These are phyloP conservation scores for Cladosporium sp. DNA, from an alignment of 2,329 filamentous ascomycete genomes.

Conservation along the genomic window DNA sequence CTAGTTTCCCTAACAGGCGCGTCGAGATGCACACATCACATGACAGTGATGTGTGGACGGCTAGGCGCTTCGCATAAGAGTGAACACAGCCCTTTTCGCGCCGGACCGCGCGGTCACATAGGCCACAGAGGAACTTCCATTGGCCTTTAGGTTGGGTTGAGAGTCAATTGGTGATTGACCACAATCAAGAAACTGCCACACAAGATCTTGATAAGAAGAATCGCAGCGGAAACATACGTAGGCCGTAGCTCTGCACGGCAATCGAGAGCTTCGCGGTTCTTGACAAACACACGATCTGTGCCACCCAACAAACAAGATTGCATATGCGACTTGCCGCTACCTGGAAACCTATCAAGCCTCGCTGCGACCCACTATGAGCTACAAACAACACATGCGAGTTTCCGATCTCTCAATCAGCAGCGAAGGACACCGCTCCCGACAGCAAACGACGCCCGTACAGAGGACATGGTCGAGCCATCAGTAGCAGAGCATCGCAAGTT, in stretches of 20 bases:
- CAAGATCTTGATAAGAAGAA: background rate
- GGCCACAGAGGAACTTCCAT: too few relatives aligned
- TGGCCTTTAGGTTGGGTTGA: too few relatives aligned
- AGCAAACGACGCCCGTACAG: background rate
- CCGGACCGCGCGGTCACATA: too few relatives aligned
- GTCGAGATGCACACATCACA: too few relatives aligned
- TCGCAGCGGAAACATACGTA: background rate
- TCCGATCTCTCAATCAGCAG: background rate
- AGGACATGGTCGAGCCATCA: slow-evolving; percentile 17
- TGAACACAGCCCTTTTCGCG: background rate
- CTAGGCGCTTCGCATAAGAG: background rate
- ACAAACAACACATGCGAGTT: background rate
- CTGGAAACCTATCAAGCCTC: background rate
- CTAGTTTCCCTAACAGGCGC: background rate
- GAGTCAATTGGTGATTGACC: too few relatives aligned
- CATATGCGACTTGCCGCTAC: background rate
- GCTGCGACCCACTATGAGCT: background rate
- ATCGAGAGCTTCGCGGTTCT: background rate
- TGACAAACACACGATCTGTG: background rate
- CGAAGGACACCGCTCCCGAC: background rate
- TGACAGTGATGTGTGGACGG: too few relatives aligned
- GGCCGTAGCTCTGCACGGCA: background rate
- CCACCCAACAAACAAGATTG: background rate
- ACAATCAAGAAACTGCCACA: background rate
- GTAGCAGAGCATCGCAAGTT: slow-evolving; percentile 13